Percentiles rank a stretch among this genome's conserved stretches.
Conservation (phyloP, 257 asterid genomes). For the Ocimum tenuiflorum region DNA sequence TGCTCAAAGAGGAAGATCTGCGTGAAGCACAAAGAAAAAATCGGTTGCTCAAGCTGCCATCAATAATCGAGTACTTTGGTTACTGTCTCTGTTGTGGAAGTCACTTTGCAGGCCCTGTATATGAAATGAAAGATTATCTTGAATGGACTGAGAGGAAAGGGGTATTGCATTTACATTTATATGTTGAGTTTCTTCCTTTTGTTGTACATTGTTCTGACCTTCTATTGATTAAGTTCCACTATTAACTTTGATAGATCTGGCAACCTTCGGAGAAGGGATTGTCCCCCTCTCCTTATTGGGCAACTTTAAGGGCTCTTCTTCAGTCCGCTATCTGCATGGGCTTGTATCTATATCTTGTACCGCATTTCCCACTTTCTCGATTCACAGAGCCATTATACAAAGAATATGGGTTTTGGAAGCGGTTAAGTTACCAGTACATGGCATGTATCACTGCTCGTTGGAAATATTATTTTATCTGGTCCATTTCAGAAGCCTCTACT, state of each 20-base stretch:
- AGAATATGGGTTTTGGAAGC: constrained; percentile 83
- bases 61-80: constrained; percentile 70
- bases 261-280: constrained; percentile 51
- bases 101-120: constrained; percentile 99
- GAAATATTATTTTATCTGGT: constrained; percentile 98
- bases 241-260: constrained; percentile 56
- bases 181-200: background rate
- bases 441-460: constrained; percentile 90
- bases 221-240: constrained; percentile 3
- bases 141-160: constrained; percentile 92
- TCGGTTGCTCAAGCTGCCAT: constrained; percentile 68
- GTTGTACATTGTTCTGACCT: constrained; percentile 4
- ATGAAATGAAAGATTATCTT: constrained; percentile 87
- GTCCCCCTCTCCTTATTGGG: constrained; percentile 77
- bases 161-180: constrained; percentile 37
- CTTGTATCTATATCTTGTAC: constrained; percentile 75
- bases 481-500: constrained; percentile 86
- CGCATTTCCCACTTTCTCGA: constrained; percentile 73
- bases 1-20: constrained; percentile 74
- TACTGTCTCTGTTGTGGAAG: constrained; percentile 95
- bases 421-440: constrained; percentile 80
- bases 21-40: constrained; percentile 80
- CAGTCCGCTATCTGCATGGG: constrained; percentile 93
- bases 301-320: constrained; percentile 78
- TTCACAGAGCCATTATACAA: constrained; percentile 70